phyloP scores from a whole-genome alignment of 495 filamentous ascomycete genomes.

The Penicillium robsamsonii region DNA sequence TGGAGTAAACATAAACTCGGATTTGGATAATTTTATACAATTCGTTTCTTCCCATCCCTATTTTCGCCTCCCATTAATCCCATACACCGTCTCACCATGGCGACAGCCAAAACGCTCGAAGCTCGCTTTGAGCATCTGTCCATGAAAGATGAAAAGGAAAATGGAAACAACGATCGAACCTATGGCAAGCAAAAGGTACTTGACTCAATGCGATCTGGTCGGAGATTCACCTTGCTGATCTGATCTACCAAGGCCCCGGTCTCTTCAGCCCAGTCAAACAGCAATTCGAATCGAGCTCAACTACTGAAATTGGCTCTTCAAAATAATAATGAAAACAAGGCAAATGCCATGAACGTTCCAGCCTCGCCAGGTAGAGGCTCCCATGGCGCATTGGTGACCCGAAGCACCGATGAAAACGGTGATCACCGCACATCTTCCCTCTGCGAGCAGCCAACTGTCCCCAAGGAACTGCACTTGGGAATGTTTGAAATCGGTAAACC shows the following conservation, averaged over 20 bases:
- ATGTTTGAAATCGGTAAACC: slow-evolving; percentile 99
- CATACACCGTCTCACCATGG: slow-evolving; percentile 39
- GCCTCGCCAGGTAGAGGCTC: slow-evolving; percentile 34
- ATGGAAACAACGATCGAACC: slow-evolving; percentile 41
- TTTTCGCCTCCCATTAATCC: slow-evolving; percentile 6
- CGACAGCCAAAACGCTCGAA: slow-evolving; percentile 63
- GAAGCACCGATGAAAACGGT: slow-evolving; percentile 55
- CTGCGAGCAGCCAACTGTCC: slow-evolving; percentile 56
- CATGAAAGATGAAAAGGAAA: slow-evolving; percentile 77
- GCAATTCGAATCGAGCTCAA: slow-evolving; percentile 63
- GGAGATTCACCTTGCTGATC: slow-evolving; percentile 28
- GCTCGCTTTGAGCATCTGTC: slow-evolving; percentile 78
- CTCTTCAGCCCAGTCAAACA: slow-evolving; percentile 54
- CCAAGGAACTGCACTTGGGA: slow-evolving; percentile 84
- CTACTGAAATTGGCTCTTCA: slow-evolving; percentile 81
- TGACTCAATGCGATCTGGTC: background rate
- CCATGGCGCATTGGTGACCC: slow-evolving; percentile 41
- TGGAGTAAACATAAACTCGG: background rate
- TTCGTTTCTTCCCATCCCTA: slow-evolving; percentile 1
- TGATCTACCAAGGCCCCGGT: slow-evolving; percentile 35
- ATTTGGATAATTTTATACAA: background rate
- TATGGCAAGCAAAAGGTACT: slow-evolving; percentile 71
- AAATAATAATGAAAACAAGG: slow-evolving; percentile 59
- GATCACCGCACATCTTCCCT: slow-evolving; percentile 54
- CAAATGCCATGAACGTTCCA: slow-evolving; percentile 44